Evolutionary conservation across 2,329 filamentous ascomycete species (phyloP).

Genomic region (Aspergillus ochraceoroseus): DNA sequence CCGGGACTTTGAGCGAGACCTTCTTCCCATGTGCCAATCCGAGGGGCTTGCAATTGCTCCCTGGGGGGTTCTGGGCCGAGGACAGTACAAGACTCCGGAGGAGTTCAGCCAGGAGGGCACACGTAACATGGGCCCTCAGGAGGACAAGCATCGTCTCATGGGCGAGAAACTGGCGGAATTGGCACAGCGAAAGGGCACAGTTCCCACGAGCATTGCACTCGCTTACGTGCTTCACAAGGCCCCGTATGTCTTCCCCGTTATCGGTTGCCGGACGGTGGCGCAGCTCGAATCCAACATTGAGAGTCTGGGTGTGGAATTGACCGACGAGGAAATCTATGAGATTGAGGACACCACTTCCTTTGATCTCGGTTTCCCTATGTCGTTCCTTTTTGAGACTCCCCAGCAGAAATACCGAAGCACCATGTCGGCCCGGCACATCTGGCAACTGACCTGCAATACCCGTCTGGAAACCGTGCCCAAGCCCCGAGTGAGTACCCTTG

Average conservation of each 20-base stretch:
- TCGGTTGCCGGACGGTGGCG: conserved; percentile 2
- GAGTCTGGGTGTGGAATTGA: background rate
- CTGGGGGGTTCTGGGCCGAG: background rate
- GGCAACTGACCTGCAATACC: conserved; percentile 1
- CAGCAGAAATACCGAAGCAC: background rate
- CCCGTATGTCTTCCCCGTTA: conserved; percentile 2
- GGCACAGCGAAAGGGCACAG: background rate
- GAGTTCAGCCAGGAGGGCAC: background rate
- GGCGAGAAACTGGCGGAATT: background rate
- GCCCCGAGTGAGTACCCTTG: background rate
- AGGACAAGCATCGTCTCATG: conserved; percentile 1
- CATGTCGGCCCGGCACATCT: conserved; percentile 5
- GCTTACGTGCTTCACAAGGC: conserved; percentile 7
- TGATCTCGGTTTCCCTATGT: conserved; percentile 3
- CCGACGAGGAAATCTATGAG: background rate
- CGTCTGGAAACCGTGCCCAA: conserved; percentile 1
- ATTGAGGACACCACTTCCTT: background rate
- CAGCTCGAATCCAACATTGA: conserved; percentile 2
- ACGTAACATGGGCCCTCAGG: conserved; percentile 1
- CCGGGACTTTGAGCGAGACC: conserved; percentile 7
- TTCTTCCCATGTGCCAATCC: conserved; percentile 4
- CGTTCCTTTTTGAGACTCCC: background rate
- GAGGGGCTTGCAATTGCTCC: conserved; percentile 2
- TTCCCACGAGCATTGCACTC: background rate
- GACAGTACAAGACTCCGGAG: background rate